Conservation (phyloP, 2,329 filamentous ascomycete species). For the Fusarium piperis region DNA sequence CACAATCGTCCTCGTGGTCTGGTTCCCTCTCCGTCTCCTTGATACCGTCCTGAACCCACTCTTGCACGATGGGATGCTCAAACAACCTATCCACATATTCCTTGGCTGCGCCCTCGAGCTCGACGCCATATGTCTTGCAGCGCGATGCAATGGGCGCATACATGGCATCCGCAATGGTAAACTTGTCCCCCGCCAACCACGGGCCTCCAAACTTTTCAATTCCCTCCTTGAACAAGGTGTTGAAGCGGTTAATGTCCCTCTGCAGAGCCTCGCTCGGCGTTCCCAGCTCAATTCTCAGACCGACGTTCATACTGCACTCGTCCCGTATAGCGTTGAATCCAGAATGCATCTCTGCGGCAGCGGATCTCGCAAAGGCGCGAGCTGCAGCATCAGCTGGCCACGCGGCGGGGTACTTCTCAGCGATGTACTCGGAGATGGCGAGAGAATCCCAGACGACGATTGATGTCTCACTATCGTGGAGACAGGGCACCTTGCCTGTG, state of each 20-base stretch:
- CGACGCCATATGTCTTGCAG: conserved; percentile 50
- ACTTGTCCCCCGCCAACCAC: conserved; percentile 51
- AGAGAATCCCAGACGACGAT: conserved; percentile 58
- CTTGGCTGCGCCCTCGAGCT: conserved; percentile 42
- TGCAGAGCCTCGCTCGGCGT: conserved; percentile 43
- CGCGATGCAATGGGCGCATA: conserved; percentile 54
- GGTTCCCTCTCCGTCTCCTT: conserved; percentile 51
- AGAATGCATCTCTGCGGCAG: conserved; percentile 59
- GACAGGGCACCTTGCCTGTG: conserved; percentile 54
- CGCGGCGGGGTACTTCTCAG: conserved; percentile 53
- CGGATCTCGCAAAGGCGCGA: conserved; percentile 55
- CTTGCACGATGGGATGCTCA: conserved; percentile 48
- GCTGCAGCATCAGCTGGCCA: conserved; percentile 54
- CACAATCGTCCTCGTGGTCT: conserved; percentile 49
- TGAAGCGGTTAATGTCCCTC: conserved; percentile 49
- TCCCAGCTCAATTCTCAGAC: conserved; percentile 48
- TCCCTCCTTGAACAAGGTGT: conserved; percentile 51
- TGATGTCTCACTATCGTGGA: conserved; percentile 44
- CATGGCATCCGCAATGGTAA: conserved; percentile 54
- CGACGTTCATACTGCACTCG: conserved; percentile 56
- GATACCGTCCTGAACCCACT: conserved; percentile 52
- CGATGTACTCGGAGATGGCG: conserved; percentile 58
- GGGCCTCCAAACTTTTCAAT: conserved; percentile 53
- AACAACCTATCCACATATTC: conserved; percentile 49
- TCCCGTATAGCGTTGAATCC: conserved; percentile 53